Conservation (phyloP, 345 rosid genomes). For the Streptanthus diversifolius region DNA sequence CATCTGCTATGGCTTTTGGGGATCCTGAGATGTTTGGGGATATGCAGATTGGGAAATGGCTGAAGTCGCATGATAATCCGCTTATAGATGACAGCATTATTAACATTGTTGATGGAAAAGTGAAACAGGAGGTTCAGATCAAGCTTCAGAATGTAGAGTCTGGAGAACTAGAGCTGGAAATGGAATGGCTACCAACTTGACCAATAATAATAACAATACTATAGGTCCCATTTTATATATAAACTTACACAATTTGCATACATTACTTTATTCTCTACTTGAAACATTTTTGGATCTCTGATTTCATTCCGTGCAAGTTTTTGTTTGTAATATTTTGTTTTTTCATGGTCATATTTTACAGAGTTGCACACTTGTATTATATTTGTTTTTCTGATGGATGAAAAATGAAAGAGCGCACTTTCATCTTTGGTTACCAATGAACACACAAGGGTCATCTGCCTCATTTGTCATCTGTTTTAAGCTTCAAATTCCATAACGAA, state of each 20-base stretch:
- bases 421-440: neutral
- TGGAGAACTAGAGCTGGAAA: conserved; percentile 37
- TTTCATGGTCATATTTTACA: neutral
- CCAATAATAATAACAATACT: conserved; percentile 7
- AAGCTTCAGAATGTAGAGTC: conserved; percentile 43
- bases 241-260: neutral
- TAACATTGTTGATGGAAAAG: conserved; percentile 37
- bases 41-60: conserved; percentile 44
- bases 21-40: conserved; percentile 29
- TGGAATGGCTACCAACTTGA: conserved; percentile 29
- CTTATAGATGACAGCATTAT: conserved; percentile 38
- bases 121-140: conserved; percentile 36
- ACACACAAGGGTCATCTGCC: neutral
- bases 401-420: neutral
- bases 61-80: conserved; percentile 31
- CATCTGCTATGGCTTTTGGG: conserved; percentile 39
- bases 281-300: neutral
- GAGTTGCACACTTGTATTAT: neutral
- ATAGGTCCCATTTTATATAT: neutral
- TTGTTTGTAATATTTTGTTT: neutral
- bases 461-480: neutral
- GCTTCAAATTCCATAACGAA: neutral
- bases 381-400: neutral
- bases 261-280: neutral
- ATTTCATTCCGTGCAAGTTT: neutral